A percentile compares a stretch with the other conserved stretches of the same genome.
Conservation (phyloP, 2,329 filamentous ascomycete species). For the Talaromyces islandicus region DNA sequence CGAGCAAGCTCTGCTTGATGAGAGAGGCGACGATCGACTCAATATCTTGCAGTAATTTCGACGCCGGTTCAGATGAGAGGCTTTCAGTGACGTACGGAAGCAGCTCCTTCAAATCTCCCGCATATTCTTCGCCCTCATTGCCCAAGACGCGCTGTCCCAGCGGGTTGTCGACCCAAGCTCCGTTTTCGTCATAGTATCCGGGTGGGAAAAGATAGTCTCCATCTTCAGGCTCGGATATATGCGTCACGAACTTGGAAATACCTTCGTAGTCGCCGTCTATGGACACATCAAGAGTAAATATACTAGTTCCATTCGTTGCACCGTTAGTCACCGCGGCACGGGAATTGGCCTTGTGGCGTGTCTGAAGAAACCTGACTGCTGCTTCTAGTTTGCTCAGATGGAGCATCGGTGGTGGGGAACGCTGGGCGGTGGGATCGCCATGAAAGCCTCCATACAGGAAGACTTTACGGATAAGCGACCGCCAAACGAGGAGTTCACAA, state of each 20-base stretch:
- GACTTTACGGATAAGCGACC: slow-evolving; percentile 68
- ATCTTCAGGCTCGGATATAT: slow-evolving; percentile 17
- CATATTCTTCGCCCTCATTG: slow-evolving; percentile 22
- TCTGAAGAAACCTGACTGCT: slow-evolving; percentile 60
- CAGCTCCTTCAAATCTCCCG: slow-evolving; percentile 39
- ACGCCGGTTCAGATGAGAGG: slow-evolving; percentile 15
- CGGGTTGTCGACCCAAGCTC: slow-evolving; percentile 21
- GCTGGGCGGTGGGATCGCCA: slow-evolving; percentile 42
- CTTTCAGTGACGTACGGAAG: slow-evolving; percentile 37
- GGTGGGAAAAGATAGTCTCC: slow-evolving; percentile 31
- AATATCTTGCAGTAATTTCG: slow-evolving; percentile 55
- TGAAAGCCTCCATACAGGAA: slow-evolving; percentile 75
- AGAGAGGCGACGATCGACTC: slow-evolving; percentile 72
- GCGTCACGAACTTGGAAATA: slow-evolving; percentile 12
- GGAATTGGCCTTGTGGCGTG: slow-evolving; percentile 17
- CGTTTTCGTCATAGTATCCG: slow-evolving; percentile 28
- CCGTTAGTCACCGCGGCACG: slow-evolving; percentile 5
- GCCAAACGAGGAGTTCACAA: slow-evolving; percentile 77
- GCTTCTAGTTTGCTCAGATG: slow-evolving; percentile 63
- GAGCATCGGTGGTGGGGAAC: slow-evolving; percentile 63
- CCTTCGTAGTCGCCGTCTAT: slow-evolving; percentile 28
- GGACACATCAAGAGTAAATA: slow-evolving; percentile 23
- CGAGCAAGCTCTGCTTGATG: slow-evolving; percentile 72
- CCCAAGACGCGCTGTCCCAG: slow-evolving; percentile 22
- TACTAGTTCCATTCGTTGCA: slow-evolving; percentile 15